Evolutionary conservation across 495 filamentous ascomycete species (phyloP), one percentile per base, ranked within the genome.

Genomic region (Hypoxylon trugodes): DNA sequence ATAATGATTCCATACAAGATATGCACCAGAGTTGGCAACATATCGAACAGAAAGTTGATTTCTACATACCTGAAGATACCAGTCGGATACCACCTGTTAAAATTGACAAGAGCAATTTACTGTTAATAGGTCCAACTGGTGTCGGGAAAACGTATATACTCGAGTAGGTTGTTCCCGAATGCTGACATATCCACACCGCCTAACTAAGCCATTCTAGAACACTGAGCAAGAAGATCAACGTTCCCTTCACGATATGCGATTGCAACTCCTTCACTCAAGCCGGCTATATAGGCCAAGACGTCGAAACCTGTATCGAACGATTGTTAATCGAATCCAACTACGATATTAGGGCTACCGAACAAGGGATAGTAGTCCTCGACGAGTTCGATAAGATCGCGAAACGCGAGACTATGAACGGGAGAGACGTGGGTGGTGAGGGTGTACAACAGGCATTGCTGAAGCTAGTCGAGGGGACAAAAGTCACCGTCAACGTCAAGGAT

Each of bases 221-320:
- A 18, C 59, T 82, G 1, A 81, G 79, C 74, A 83, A 81, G 68
- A 78, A 81, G 53, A 73, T 98, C 16, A 93, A 95, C 48, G 95
- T 98, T 1, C 96, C 95, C 0, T 97, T 98, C 72, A 94, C 90
- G 59, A 98, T 98, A 74, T 95, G 92, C 56, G 96, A 98, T 72
- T 98, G 96, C 76, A 98, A 96, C 10, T 89, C 95, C 3, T 94
- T 98, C 62, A 98, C 95, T 1, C 93, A 97, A 79, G 93, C 95
- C 4, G 95, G 95, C 10, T 98, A 98, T 70, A 96, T 98, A 54
- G 95, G 95, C 53, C 93, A 97, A 71, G 95, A 98, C 69, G 93
- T 90, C 38, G 95, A 98, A 68, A 86, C 90, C 0, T 96, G 93
- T 66, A 91, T 98, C 15, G 91, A 96, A 66, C 85, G 94, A 21